Evolutionary conservation across 495 filamentous ascomycete species (phyloP).

Genomic region (Cryomyces minteri): DNA sequence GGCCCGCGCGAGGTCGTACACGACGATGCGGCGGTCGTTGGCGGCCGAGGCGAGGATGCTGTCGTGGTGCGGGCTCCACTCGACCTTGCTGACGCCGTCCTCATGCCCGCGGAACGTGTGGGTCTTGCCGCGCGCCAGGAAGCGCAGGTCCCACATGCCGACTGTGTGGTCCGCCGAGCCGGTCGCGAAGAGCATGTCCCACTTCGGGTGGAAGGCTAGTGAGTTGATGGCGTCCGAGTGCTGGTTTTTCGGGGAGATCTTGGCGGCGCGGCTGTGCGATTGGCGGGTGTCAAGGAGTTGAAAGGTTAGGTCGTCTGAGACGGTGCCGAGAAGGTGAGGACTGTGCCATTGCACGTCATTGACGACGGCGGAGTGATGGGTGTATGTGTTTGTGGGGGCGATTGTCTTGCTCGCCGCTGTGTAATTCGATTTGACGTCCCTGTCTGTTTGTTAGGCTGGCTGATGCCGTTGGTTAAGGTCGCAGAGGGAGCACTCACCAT

Average conservation of each 20-base stretch:
- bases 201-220: conserved; percentile 77
- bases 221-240: conserved; percentile 90
- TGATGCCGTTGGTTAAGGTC: background rate
- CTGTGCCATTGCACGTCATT: conserved; percentile 87
- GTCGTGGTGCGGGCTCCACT: conserved; percentile 85
- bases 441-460: conserved; percentile 12
- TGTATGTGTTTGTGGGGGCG: conserved; percentile 54
- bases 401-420: conserved; percentile 51
- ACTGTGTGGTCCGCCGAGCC: conserved; percentile 91
- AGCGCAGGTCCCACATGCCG: conserved; percentile 86
- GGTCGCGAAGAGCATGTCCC: conserved; percentile 74
- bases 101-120: conserved; percentile 72
- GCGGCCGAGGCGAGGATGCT: conserved; percentile 76
- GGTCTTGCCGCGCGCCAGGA: conserved; percentile 56
- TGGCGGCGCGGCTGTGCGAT: conserved; percentile 28
- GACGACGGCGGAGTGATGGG: conserved; percentile 75
- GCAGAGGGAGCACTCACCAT: conserved; percentile 40
- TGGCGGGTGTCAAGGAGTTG: conserved; percentile 76
- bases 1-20: conserved; percentile 84
- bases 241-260: conserved; percentile 40
- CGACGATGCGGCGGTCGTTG: conserved; percentile 82
- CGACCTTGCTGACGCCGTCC: conserved; percentile 74
- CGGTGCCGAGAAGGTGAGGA: conserved; percentile 74
- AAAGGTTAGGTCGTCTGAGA: conserved; percentile 87
- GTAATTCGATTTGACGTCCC: conserved; percentile 56